A percentile compares a stretch with the other conserved stretches of the same genome.
Conservation (phyloP, 83 land plant species). For the Thuja plicata region DNA sequence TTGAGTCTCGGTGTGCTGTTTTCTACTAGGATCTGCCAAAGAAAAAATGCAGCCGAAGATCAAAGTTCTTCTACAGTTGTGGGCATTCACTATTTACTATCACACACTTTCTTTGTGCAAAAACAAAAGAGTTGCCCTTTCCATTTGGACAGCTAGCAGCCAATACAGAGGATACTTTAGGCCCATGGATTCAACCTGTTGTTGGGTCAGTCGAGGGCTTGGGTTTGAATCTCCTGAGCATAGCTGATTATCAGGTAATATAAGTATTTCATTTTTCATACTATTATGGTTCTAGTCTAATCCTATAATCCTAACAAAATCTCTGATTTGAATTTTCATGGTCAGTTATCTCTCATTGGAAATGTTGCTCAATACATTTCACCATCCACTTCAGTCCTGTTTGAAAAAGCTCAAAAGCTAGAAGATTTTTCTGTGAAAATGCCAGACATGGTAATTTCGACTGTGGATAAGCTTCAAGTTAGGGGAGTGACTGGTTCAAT, state of each 20-base stretch:
- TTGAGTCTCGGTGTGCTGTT: background rate
- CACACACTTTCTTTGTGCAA: slow-evolving; percentile 1
- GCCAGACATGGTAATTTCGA: background rate
- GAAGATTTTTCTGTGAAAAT: background rate
- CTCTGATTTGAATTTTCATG: background rate
- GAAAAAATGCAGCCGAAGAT: background rate
- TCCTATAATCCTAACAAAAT: background rate
- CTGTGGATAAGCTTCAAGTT: background rate
- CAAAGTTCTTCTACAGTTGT: slow-evolving; percentile 1
- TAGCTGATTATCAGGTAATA: slow-evolving; percentile 11
- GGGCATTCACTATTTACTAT: background rate
- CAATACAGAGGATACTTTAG: background rate
- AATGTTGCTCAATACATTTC: background rate
- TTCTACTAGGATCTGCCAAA: background rate
- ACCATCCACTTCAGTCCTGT: background rate
- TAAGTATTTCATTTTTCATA: background rate
- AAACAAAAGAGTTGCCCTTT: slow-evolving; percentile 9
- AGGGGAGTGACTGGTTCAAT: slow-evolving; percentile 4
- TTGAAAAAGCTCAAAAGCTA: slow-evolving; percentile 1
- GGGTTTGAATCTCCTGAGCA: slow-evolving; percentile 4
- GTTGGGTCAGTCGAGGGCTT: slow-evolving; percentile 3
- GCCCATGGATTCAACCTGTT: slow-evolving; percentile 6
- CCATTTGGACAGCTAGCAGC: slow-evolving; percentile 15
- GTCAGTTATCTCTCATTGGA: slow-evolving; percentile 5
- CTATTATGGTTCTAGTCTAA: background rate